Evolutionary conservation across 441 rosid species (phyloP).

Genomic region (Sinapis alba): DNA sequence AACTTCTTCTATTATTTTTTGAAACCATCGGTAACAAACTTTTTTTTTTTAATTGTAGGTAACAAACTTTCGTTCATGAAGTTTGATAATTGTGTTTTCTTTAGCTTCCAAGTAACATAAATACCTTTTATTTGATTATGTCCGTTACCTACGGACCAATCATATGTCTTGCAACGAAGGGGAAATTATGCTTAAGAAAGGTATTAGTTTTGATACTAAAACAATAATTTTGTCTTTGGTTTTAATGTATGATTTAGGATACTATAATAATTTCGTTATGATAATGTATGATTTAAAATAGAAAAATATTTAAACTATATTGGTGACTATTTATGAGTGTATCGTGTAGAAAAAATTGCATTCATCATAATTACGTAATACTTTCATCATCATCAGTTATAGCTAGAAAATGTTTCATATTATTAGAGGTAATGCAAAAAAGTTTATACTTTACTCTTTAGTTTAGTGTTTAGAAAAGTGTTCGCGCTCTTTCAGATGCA

Average conservation of each 20-base stretch:
- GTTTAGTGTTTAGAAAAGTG: background rate
- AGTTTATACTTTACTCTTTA: background rate
- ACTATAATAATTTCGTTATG: conserved; percentile 7
- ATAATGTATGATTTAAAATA: background rate
- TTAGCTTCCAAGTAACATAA: conserved; percentile 12
- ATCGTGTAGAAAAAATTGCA: background rate
- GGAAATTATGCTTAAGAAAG: conserved; percentile 38
- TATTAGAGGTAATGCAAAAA: background rate
- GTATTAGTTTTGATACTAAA: conserved; percentile 35
- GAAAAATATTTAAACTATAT: background rate
- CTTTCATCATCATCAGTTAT: background rate
- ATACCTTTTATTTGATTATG: background rate
- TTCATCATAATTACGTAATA: conserved; percentile 25
- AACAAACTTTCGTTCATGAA: background rate
- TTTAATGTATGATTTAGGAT: background rate
- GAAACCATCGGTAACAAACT: background rate
- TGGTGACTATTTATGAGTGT: background rate
- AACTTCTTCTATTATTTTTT: background rate
- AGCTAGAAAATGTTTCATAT: background rate
- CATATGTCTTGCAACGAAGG: conserved; percentile 30
- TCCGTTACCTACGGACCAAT: conserved; percentile 37
- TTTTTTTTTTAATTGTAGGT: background rate
- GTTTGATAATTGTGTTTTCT: background rate
- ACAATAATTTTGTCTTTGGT: conserved; percentile 18
- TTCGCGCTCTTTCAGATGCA: background rate